Conservation (phyloP, 495 filamentous ascomycete species). For the Bryoglossum gracile region DNA sequence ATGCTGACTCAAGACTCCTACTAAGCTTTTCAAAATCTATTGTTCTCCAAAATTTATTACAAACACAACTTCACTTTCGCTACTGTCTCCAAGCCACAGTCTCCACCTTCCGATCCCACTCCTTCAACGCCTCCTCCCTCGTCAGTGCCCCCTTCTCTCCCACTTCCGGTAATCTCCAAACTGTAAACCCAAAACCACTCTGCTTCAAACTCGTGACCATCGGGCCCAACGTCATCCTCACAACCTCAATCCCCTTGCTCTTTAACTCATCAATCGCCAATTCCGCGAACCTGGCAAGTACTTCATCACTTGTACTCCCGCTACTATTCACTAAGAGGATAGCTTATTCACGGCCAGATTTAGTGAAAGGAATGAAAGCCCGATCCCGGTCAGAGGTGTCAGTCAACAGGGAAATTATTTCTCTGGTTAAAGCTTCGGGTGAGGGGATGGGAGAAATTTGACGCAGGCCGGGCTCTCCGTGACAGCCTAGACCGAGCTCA, state of each 20-base stretch:
- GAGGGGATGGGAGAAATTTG: constrained; percentile 47
- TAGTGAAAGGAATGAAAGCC: constrained; percentile 47
- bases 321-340: constrained; percentile 54
- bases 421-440: constrained; percentile 43
- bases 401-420: constrained; percentile 46
- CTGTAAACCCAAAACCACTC: constrained; percentile 19
- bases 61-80: too few relatives aligned
- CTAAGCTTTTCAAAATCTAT: too few relatives aligned
- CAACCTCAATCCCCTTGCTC: constrained; percentile 8
- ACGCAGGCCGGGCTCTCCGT: constrained; percentile 53
- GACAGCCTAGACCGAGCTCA: constrained; percentile 54
- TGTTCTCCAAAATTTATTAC: too few relatives aligned
- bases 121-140: constrained; percentile 14
- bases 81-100: constrained; percentile 16
- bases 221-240: constrained; percentile 17
- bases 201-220: constrained; percentile 23
- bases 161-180: constrained; percentile 15
- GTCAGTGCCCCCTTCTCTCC: constrained; percentile 8
- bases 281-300: constrained; percentile 19
- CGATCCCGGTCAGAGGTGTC: constrained; percentile 48
- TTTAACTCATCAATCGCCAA: constrained; percentile 15
- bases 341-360: constrained; percentile 39
- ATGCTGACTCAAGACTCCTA: too few relatives aligned
- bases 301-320: constrained; percentile 46
- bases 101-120: constrained; percentile 17